These are phyloP conservation scores for Lophiostoma macrostomum DNA, from an alignment of 495 filamentous ascomycete species.

Conservation along the genomic window DNA sequence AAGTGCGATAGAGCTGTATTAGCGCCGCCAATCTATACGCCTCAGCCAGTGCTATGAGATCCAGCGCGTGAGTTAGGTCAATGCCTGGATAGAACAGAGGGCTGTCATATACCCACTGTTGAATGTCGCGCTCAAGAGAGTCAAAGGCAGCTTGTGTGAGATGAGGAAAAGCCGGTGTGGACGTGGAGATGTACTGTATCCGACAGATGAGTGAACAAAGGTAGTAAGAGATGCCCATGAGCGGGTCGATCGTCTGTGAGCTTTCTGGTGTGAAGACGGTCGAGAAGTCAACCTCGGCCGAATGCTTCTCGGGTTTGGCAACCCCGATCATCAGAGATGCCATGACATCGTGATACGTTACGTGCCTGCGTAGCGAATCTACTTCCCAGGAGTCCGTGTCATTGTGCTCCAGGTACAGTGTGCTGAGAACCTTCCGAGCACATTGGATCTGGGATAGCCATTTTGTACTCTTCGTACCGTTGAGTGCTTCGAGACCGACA, in stretches of 20 bases:
- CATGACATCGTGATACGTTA: constrained; percentile 29
- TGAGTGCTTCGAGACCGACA: constrained; percentile 27
- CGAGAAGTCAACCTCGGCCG: not conserved
- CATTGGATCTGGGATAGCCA: constrained; percentile 22
- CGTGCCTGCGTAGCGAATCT: constrained; percentile 21
- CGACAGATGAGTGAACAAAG: constrained; percentile 14
- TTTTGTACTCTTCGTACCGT: constrained; percentile 17
- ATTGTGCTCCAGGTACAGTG: not conserved
- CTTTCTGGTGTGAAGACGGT: not conserved
- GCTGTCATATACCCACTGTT: constrained; percentile 23
- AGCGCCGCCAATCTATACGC: constrained; percentile 15
- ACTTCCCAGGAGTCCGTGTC: constrained; percentile 11
- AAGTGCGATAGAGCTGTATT: constrained; percentile 26
- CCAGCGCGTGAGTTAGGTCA: constrained; percentile 18
- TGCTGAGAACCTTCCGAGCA: constrained; percentile 15
- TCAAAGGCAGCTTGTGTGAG: constrained; percentile 16
- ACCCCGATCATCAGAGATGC: constrained; percentile 22
- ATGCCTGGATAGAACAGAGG: constrained; percentile 13
- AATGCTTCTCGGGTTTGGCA: not conserved
- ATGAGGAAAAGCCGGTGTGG: constrained; percentile 21
- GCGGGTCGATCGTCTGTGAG: constrained; percentile 12
- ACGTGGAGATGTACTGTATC: constrained; percentile 14
- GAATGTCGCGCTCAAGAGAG: constrained; percentile 15
- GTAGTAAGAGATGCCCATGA: constrained; percentile 26
- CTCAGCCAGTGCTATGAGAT: constrained; percentile 26